Evolutionary conservation across 1,284 basidiomycete genomes (phyloP).

Genomic region (Ustilago tritici): DNA sequence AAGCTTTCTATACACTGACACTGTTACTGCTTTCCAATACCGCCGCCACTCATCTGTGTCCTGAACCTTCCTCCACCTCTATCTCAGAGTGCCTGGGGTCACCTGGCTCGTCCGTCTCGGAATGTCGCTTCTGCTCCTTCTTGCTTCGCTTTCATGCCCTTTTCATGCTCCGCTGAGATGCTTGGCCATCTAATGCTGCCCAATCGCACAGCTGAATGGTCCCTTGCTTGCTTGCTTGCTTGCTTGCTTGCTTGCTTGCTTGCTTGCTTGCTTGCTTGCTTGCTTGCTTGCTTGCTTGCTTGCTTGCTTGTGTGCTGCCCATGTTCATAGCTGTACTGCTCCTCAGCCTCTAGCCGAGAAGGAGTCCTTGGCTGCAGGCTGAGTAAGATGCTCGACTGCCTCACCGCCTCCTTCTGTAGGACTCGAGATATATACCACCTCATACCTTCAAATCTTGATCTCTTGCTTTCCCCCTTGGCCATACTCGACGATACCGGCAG

Average conservation of each 20-base stretch:
- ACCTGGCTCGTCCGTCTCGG: neutral
- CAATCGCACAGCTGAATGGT: neutral
- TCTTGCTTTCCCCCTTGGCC: neutral
- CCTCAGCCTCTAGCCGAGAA: no score
- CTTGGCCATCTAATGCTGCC: neutral
- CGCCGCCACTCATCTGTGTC: neutral
- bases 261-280: neutral
- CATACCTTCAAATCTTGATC: neutral
- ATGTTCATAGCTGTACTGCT: no score
- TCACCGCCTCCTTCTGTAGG: constrained; percentile 7
- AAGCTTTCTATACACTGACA: constrained; percentile 4
- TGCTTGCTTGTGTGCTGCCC: constrained; percentile 1
- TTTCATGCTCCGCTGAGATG: neutral
- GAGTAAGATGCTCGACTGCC: neutral
- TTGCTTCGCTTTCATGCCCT: neutral
- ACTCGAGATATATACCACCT: constrained; percentile 17
- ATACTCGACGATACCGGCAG: constrained; percentile 16
- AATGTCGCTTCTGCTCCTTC: constrained; percentile 4
- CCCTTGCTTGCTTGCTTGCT: constrained; percentile 1
- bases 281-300: constrained; percentile 1
- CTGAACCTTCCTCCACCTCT: neutral
- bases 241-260: constrained; percentile 2
- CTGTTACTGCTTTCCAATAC: constrained; percentile 8
- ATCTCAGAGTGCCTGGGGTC: neutral
- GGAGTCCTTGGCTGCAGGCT: neutral